Base-by-base conservation (phyloP, 768 basidiomycete genomes). In the Leccinum boreale region DNA sequence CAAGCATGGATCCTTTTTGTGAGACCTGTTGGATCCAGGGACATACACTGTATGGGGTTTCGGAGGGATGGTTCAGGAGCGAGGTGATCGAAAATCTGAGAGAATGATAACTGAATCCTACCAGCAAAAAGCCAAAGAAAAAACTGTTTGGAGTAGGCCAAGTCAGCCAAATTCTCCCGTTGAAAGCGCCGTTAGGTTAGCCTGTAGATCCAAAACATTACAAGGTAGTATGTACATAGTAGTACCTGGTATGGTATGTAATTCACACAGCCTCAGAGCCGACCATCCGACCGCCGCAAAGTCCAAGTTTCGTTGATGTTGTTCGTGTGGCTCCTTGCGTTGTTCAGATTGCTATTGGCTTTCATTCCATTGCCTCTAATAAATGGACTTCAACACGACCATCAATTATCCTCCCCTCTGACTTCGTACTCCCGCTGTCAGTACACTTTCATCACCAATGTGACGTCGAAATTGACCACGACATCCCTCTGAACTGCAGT, bases 381-480 rank as follows among this genome's bases (percentile, higher is more conserved):
- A 51, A 56, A 42, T 42, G 63, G 75, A 7, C 74, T 95, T 9
- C 81, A 81, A 61, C 77, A 87, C 63, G 83, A 93, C 63, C 87
- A 87, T 47, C 87, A 91, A 66, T 76, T 97, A 17, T 83, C 88
- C 0, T 91, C 92, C 7, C 90, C 93, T 0, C 66, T 95, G 67
- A 92, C 91, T 5, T 86, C 90, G 9, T 88, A 88, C 69, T 75
- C 85, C 19, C 84, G 90, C 63, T 77, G 94, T 94, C 65, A 71
- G 89, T 76, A 56, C 9, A 14, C 42, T 49, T 61, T 42, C 23
- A 12, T 10, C 21, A 35, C 17, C 29, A 17, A 19, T 52, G 19
- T 54, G 14, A 14, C 47, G 23, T 10, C 19, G 9, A 46, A 21
- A 10, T 45, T 57, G 35, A 44, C 23, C 3, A 52, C 42, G 48